Evolutionary conservation across 352 stramenopile species (phyloP), one percentile per base, ranked within the genome.

Genomic region (Phytophthora ohioensis): DNA sequence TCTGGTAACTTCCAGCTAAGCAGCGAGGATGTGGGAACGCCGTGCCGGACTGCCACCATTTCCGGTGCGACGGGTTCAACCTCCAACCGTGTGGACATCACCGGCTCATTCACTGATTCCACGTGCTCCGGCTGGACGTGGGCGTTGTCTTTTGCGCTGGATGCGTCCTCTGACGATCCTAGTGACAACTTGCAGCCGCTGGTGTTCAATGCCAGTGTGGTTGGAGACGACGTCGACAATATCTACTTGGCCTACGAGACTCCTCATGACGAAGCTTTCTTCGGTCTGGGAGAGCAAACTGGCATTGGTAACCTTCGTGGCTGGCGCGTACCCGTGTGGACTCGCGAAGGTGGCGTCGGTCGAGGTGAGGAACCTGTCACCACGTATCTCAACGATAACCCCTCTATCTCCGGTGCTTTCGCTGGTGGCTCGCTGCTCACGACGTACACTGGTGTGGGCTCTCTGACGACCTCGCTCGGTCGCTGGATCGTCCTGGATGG

Each of bases 211-310:
- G 69, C 69, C 6, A 73, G 49, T 17, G 69, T 76, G 17, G 51
- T 10, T 32, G 69, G 69, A 27, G 57, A 56, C 34, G 27, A 65
- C 9, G 57, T 76, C 32, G 52, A 58, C 36, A 76, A 76, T 45
- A 46, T 73, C 7, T 76, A 76, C 54, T 39, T 76, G 30, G 61
- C 68, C 4, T 75, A 64, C 49, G 68, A 75, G 42, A 73, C 69
- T 8, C 63, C 68, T 3, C 55, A 64, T 5, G 55, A 69, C 32
- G 63, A 76, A 32, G 57, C 69, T 30, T 73, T 76, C 63, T 73
- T 76, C 35, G 64, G 64, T 4, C 36, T 73, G 36, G 69, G 69
- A 4, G 69, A 73, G 30, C 64, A 69, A 47, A 73, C 57, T 42
- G 69, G 69, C 10, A 76, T 73, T 30, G 69, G 64, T 3, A 62